Percentiles rank a stretch among this genome's conserved stretches.
Evolutionary conservation across 108 stramenopile genomes (phyloP).

Genomic region (Discostella stelligeroides): DNA sequence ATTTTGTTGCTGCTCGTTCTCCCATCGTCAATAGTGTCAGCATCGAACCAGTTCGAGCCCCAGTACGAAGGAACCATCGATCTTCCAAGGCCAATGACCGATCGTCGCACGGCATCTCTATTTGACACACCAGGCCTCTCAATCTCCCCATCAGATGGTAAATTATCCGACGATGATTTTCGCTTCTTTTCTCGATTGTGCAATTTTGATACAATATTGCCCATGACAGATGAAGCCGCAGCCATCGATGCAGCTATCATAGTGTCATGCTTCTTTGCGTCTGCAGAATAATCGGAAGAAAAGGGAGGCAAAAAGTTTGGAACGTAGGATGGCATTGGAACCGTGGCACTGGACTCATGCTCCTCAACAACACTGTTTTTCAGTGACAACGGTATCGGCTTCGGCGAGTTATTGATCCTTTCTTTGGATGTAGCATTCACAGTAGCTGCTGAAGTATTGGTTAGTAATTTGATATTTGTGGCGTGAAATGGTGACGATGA

Average conservation of each 20-base stretch:
- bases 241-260: constrained; percentile 8
- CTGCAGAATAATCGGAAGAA: constrained; percentile 28
- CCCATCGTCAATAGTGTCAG: not conserved
- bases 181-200: constrained; percentile 18
- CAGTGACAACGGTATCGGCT: constrained; percentile 1
- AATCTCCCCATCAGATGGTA: not conserved
- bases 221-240: constrained; percentile 29
- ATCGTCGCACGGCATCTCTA: constrained; percentile 26
- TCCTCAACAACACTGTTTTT: not conserved
- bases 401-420: constrained; percentile 3
- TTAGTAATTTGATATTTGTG: not conserved
- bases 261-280: constrained; percentile 4
- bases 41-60: constrained; percentile 26
- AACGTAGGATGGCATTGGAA: constrained; percentile 44
- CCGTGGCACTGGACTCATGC: not conserved
- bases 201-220: constrained; percentile 23
- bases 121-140: constrained; percentile 4
- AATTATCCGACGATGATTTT: constrained; percentile 1
- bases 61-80: constrained; percentile 34
- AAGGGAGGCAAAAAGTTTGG: constrained; percentile 54
- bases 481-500: not conserved
- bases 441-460: not conserved
- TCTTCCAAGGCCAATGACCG: constrained; percentile 43
- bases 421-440: constrained; percentile 2
- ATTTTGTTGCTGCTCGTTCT: not conserved